Conservation (phyloP, 1,284 basidiomycete species). For the Coniophora puteana region DNA sequence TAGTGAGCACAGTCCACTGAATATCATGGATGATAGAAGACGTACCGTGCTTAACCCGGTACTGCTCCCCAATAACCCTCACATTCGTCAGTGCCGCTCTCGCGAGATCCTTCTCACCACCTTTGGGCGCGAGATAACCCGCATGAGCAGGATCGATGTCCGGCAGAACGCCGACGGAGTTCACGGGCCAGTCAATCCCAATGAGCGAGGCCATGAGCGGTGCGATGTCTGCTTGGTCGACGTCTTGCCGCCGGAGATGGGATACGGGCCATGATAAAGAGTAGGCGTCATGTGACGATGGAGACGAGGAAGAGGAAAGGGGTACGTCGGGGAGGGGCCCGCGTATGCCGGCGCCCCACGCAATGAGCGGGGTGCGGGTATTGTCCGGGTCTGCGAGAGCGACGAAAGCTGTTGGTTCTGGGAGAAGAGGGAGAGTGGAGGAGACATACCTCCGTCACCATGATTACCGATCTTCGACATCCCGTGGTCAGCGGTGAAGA, state of each 20-base stretch:
- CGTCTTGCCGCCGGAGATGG: constrained; percentile 61
- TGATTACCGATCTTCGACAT: constrained; percentile 91
- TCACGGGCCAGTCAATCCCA: constrained; percentile 71
- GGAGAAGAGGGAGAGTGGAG: constrained; percentile 8
- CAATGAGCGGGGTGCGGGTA: constrained; percentile 82
- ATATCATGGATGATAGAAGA: not conserved
- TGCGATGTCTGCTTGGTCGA: constrained; percentile 85
- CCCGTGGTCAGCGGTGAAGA: constrained; percentile 90
- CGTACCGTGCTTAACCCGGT: constrained; percentile 73
- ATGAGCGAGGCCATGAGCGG: constrained; percentile 76
- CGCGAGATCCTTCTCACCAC: constrained; percentile 43
- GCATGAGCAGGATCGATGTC: constrained; percentile 54
- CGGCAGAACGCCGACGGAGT: constrained; percentile 73
- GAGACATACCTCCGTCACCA: constrained; percentile 73
- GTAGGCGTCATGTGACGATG: constrained; percentile 67
- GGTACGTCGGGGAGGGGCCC: constrained; percentile 60
- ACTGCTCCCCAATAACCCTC: constrained; percentile 76
- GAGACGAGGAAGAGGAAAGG: too few species aligned
- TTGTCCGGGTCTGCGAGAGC: constrained; percentile 72
- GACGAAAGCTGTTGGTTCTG: constrained; percentile 7
- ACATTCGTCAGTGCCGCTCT: constrained; percentile 69
- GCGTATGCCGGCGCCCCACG: constrained; percentile 79
- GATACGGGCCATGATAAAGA: constrained; percentile 60
- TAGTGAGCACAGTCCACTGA: constrained; percentile 8
- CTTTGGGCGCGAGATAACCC: constrained; percentile 46